Evolutionary conservation across 1,284 basidiomycete genomes (phyloP), one percentile per base, ranked within the genome.

Genomic region (Heliocybe sulcata): DNA sequence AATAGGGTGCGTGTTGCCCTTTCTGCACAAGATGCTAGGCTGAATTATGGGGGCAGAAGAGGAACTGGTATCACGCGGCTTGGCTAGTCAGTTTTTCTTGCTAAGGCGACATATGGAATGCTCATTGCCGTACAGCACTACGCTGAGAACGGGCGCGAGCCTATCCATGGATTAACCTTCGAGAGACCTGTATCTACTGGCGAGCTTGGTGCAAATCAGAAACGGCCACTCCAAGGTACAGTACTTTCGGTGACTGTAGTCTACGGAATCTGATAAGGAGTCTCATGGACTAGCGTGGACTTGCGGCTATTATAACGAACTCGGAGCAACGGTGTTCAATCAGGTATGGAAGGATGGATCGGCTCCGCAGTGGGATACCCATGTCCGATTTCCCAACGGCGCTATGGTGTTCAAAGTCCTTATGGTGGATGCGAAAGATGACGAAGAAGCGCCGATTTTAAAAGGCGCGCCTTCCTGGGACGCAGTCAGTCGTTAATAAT

Each of bases 21-120:
- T 49, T n/a, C 19, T 42, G 19, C 4, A 16, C 42, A 6, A 45
- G 6, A 20, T 16, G 4, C 42, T 9, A 45, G 9, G 19, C 23
- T 4, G 9, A 45, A 6, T 6, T 6, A 31, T 49, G 14, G 8
- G 6, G 8, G 22, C 47, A 49, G 47, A 49, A 49, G 23, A 8
- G 47, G 14, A 49, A 49, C 23, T 49, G 47, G 47, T 49, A 49
- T 22, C 47, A 49, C 23, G 47, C 47, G 20, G 47, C 47, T 22
- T 49, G 47, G 47, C 22, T 49, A 20, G 38, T 42, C 16, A 42
- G 38, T 42, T 4, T 16, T 16, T n/a, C 6, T 20, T n/a, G 38
- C 12, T 6, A n/a, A 6, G 19, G 12, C 38, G 38, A 6, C 12
- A 31, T 31, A 16, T 42, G 4, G 8, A 20, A n/a, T n/a, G 6